phyloP scores from a whole-genome alignment of 2,329 filamentous ascomycete species.

The Epichloe bromicola region DNA sequence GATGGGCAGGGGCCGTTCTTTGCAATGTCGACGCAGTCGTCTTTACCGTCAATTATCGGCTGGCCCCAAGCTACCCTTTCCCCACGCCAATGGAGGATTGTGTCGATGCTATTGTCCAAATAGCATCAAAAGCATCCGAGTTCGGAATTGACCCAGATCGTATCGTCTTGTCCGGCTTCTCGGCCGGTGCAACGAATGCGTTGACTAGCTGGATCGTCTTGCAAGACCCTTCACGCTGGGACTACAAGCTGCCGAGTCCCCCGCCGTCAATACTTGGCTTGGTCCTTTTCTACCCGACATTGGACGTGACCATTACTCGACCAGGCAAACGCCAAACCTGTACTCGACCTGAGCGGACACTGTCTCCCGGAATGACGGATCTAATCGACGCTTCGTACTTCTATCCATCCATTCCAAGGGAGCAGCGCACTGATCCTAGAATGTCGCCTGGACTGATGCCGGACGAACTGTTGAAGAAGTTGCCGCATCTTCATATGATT shows the following conservation, averaged over 20 bases:
- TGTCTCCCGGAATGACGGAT: conserved; percentile 44
- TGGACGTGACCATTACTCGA: conserved; percentile 47
- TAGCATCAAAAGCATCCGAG: conserved; percentile 41
- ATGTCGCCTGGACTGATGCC: conserved; percentile 46
- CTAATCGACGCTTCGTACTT: conserved; percentile 52
- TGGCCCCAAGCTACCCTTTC: conserved; percentile 51
- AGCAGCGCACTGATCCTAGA: conserved; percentile 36
- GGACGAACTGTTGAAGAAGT: conserved; percentile 36
- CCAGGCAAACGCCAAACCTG: conserved; percentile 42
- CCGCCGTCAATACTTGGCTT: conserved; percentile 37
- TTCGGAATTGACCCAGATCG: conserved; percentile 42
- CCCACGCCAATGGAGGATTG: conserved; percentile 53
- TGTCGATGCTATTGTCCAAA: conserved; percentile 49
- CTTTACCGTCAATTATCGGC: conserved; percentile 54
- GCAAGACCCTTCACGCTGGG: conserved; percentile 27
- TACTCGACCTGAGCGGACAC: conserved; percentile 40
- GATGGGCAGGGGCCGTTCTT: conserved; percentile 43
- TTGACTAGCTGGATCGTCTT: conserved; percentile 35
- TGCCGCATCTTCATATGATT: conserved; percentile 42
- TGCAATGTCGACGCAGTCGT: conserved; percentile 42
- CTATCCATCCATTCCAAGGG: conserved; percentile 33
- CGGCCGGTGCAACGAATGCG: conserved; percentile 45
- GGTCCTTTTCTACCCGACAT: conserved; percentile 47
- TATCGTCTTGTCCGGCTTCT: conserved; percentile 51
- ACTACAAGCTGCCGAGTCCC: conserved; percentile 24